A percentile compares a stretch with the other conserved stretches of the same genome.
Conservation (phyloP, 306 rosid species). For the Arachis stenosperma region DNA sequence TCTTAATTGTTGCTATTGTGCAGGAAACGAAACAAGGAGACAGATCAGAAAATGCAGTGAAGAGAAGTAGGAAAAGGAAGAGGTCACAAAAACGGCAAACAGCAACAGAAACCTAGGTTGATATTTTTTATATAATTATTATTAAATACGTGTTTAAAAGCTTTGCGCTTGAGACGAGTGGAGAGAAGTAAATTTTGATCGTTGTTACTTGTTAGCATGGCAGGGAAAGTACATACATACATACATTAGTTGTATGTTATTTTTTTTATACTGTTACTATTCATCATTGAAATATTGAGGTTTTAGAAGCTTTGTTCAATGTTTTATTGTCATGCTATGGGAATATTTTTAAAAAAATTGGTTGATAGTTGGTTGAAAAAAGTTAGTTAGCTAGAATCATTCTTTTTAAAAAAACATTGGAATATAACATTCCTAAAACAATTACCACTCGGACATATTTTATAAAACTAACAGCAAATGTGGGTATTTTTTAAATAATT, state of each 20-base stretch:
- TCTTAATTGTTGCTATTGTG: background rate
- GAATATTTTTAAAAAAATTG: too few relatives aligned
- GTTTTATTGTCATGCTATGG: too few relatives aligned
- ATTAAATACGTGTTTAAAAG: constrained; percentile 3
- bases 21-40: constrained; percentile 41
- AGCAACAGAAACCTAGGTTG: constrained; percentile 20
- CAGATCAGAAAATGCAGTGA: constrained; percentile 2
- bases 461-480: too few relatives aligned
- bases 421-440: too few relatives aligned
- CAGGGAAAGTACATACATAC: background rate
- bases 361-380: too few relatives aligned
- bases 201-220: constrained; percentile 25
- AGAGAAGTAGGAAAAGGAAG: constrained; percentile 55
- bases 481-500: too few relatives aligned
- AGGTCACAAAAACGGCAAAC: constrained; percentile 39
- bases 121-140: constrained; percentile 15
- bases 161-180: constrained; percentile 1
- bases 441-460: too few relatives aligned
- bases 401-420: too few relatives aligned
- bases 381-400: too few relatives aligned
- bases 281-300: background rate
- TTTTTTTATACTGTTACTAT: background rate
- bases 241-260: constrained; percentile 6
- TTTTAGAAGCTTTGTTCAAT: too few relatives aligned
- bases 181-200: constrained; percentile 27